Conservation (phyloP, 148 eudicot genomes). For the Oxyria digyna region DNA sequence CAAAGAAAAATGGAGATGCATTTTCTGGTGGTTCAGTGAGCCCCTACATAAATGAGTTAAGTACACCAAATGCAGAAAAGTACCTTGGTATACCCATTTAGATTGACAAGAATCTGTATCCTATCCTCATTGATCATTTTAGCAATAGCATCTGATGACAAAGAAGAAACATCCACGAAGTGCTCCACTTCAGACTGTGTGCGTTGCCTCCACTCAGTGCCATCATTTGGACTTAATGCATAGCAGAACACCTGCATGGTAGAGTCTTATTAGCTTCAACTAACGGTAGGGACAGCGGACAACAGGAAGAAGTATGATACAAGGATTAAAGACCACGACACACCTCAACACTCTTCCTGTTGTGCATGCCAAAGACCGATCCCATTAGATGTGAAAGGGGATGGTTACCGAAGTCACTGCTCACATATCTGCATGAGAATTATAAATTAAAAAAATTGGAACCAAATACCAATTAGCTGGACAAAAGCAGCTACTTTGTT, state of each 20-base stretch:
- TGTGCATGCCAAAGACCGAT: slow-evolving; percentile 98
- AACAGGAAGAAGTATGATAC: background rate
- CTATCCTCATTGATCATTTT: slow-evolving; percentile 74
- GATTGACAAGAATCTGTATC: slow-evolving; percentile 84
- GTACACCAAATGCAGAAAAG: background rate
- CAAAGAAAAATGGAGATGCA: too few relatives aligned
- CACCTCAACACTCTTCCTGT: slow-evolving; percentile 78
- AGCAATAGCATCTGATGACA: slow-evolving; percentile 80
- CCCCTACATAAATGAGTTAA: background rate
- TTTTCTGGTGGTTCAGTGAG: too few relatives aligned
- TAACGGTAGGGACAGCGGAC: background rate
- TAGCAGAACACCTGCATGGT: slow-evolving; percentile 70
- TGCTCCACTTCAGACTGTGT: slow-evolving; percentile 84
- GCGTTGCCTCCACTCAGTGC: slow-evolving; percentile 82
- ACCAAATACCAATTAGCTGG: background rate
- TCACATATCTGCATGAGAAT: slow-evolving; percentile 51
- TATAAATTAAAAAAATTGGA: background rate
- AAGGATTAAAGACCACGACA: background rate
- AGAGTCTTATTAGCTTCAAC: background rate
- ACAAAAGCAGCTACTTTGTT: background rate
- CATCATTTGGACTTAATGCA: slow-evolving; percentile 87
- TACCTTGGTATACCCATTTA: slow-evolving; percentile 97
- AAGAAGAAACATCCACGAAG: slow-evolving; percentile 73
- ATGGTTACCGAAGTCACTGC: slow-evolving; percentile 97
- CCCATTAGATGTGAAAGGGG: slow-evolving; percentile 97